phyloP scores from a whole-genome alignment of 1,284 basidiomycete species.

The Tetrapyrgos nigripes region DNA sequence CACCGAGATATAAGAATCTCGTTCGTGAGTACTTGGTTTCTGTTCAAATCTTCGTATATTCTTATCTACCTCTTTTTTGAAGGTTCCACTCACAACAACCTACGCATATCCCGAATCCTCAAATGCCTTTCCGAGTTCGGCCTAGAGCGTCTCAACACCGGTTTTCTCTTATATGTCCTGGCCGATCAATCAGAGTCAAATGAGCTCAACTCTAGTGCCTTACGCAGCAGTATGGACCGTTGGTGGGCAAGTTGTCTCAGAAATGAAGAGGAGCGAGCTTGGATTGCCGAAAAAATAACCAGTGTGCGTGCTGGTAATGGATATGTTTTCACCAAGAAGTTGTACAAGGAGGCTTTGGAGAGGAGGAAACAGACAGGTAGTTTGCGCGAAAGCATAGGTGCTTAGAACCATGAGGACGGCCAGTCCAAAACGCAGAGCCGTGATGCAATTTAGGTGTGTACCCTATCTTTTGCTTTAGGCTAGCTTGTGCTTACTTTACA shows the following conservation, averaged over 20 bases:
- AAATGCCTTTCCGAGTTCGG: conserved; percentile 77
- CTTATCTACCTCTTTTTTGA: conserved; percentile 6
- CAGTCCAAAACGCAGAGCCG: not conserved
- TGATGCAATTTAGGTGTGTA: too few species aligned
- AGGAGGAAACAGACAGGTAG: conserved; percentile 44
- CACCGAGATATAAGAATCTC: conserved; percentile 66
- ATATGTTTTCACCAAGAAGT: conserved; percentile 60
- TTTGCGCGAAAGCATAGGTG: conserved; percentile 26
- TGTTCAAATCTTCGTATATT: conserved; percentile 8
- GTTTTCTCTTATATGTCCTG: conserved; percentile 73
- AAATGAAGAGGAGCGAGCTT: conserved; percentile 61
- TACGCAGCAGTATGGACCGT: conserved; percentile 70
- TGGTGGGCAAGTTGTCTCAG: conserved; percentile 83
- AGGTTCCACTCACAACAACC: conserved; percentile 77
- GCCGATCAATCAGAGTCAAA: conserved; percentile 70
- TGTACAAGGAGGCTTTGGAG: conserved; percentile 56
- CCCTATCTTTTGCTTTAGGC: too few species aligned
- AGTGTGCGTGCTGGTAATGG: conserved; percentile 51
- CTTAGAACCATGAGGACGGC: not conserved
- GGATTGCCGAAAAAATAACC: conserved; percentile 55
- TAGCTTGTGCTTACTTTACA: too few species aligned
- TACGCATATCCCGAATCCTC: conserved; percentile 79
- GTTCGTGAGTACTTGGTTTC: conserved; percentile 52
- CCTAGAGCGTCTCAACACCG: conserved; percentile 65
- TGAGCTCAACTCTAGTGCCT: conserved; percentile 52